Percentiles rank a stretch among this genome's conserved stretches.
Conservation (phyloP, 108 stramenopile species). For the Aurantiochytrium sp. region DNA sequence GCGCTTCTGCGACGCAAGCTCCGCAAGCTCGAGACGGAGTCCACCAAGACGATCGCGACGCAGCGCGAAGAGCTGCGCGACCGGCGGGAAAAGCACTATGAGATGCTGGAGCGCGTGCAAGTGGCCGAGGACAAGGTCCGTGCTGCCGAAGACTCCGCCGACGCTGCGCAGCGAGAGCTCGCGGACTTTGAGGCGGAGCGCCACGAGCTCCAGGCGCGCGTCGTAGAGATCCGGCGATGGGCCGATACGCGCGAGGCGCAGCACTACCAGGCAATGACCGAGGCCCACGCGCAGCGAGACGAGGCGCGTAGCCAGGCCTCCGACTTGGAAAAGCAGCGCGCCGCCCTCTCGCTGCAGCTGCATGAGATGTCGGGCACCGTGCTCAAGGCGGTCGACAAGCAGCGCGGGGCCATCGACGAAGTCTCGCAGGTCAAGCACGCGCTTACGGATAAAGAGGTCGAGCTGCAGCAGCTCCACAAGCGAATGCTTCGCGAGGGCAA, state of each 20-base stretch:
- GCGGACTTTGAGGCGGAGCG: background rate
- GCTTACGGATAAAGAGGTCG: background rate
- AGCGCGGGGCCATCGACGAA: background rate
- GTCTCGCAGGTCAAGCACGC: background rate
- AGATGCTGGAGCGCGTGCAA: background rate
- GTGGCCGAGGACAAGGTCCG: background rate
- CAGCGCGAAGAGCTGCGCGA: background rate
- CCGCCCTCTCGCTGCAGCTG: background rate
- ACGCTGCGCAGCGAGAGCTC: background rate
- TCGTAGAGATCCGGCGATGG: background rate
- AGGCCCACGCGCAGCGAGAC: background rate
- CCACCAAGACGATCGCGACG: background rate
- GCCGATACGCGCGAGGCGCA: background rate
- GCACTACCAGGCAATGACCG: background rate
- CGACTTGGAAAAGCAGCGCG: background rate
- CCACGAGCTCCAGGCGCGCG: background rate
- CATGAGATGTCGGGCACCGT: conserved; percentile 26
- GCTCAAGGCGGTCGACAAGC: conserved; percentile 5
- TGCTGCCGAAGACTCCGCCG: background rate
- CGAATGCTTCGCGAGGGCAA: background rate
- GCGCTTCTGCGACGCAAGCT: background rate
- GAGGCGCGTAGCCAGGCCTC: background rate
- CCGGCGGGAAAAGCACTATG: conserved; percentile 13
- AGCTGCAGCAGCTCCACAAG: background rate
- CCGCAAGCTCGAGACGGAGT: background rate